Conservation (phyloP, 805 yeast species). For the Candida awuae region DNA sequence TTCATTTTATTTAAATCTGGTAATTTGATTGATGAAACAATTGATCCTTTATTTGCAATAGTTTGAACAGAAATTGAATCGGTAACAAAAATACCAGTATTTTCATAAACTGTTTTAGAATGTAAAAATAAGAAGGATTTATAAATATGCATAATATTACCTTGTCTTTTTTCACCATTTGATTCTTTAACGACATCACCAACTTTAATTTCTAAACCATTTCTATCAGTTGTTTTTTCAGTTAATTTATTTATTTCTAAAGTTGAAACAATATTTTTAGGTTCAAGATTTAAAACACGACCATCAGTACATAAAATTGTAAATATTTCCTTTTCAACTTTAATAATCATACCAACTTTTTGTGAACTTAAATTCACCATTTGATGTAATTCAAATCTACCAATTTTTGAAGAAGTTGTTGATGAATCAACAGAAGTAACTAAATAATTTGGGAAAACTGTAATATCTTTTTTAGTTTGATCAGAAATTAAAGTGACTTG, state of each 20-base stretch:
- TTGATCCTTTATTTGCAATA: constrained; percentile 69
- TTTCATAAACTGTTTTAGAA: constrained; percentile 71
- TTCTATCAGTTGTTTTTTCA: constrained; percentile 76
- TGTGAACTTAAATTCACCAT: constrained; percentile 82
- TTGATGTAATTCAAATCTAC: constrained; percentile 81
- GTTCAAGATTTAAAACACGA: constrained; percentile 58
- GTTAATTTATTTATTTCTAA: constrained; percentile 57
- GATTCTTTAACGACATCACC: constrained; percentile 91
- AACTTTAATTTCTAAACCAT: constrained; percentile 75
- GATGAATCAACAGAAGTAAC: constrained; percentile 83
- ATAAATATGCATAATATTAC: constrained; percentile 79
- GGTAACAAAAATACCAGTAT: constrained; percentile 85
- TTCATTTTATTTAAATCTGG: constrained; percentile 81
- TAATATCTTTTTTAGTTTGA: constrained; percentile 78
- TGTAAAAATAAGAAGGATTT: constrained; percentile 72
- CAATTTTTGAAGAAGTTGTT: constrained; percentile 60
- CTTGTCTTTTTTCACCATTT: constrained; percentile 79
- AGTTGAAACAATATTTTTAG: constrained; percentile 76
- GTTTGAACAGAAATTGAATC: constrained; percentile 71
- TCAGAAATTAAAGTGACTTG: constrained; percentile 87
- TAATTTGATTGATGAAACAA: constrained; percentile 44
- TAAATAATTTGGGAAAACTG: constrained; percentile 87
- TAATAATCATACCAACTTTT: constrained; percentile 80
- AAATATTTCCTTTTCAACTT: constrained; percentile 82
- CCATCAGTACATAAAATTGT: constrained; percentile 79